These are phyloP conservation scores for Russula earlei DNA, from an alignment of 768 basidiomycete genomes.

Conservation along the genomic window DNA sequence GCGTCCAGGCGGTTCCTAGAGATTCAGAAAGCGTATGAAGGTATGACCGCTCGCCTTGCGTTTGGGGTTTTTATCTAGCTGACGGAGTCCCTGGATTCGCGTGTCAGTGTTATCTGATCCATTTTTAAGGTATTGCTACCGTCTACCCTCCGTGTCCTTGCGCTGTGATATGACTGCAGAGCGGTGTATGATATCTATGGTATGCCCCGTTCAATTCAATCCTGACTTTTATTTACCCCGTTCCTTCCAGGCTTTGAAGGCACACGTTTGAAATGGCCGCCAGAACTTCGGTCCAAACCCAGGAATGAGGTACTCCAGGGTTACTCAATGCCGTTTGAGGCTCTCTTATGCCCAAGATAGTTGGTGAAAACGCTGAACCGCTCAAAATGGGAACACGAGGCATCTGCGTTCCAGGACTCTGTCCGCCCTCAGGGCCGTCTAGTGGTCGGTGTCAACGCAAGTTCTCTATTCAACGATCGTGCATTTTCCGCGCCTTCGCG, in stretches of 20 bases:
- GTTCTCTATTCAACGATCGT: constrained; percentile 35
- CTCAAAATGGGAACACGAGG: constrained; percentile 31
- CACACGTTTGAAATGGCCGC: constrained; percentile 36
- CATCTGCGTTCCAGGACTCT: constrained; percentile 30
- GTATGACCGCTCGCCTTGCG: constrained; percentile 28
- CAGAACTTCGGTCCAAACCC: constrained; percentile 35
- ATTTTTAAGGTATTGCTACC: constrained; percentile 13
- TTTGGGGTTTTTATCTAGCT: not conserved
- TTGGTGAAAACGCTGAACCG: constrained; percentile 36
- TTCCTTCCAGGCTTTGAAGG: constrained; percentile 29
- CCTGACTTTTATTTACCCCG: not conserved
- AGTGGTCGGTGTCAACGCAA: constrained; percentile 39
- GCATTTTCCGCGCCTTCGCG: not conserved
- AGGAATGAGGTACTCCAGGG: constrained; percentile 36
- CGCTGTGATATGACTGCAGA: constrained; percentile 9
- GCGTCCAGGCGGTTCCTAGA: constrained; percentile 63
- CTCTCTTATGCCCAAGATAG: constrained; percentile 26
- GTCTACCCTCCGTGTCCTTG: constrained; percentile 20
- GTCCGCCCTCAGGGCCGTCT: constrained; percentile 39
- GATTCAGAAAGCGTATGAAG: constrained; percentile 78
- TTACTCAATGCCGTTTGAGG: not conserved
- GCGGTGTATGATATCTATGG: constrained; percentile 21
- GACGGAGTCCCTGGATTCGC: not conserved
- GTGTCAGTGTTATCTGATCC: constrained; percentile 20
- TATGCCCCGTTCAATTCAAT: not conserved